Conservation (phyloP, 495 filamentous ascomycete genomes). For the Collariella sp. region DNA sequence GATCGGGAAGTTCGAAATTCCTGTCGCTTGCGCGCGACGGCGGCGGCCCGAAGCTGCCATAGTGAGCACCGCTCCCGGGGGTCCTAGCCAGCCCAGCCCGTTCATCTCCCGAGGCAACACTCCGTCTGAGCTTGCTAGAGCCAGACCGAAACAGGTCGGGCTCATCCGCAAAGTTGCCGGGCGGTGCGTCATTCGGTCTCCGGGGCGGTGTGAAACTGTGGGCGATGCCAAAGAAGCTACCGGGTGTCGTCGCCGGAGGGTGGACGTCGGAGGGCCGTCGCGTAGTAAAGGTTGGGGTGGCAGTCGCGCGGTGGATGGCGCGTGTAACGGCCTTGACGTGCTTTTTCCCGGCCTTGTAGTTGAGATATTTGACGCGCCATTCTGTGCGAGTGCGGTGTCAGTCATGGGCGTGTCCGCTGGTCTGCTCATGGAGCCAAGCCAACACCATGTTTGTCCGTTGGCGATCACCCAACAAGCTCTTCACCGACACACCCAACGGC, state of each 20-base stretch:
- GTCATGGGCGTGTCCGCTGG: neutral
- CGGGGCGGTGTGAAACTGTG: slow-evolving; percentile 13
- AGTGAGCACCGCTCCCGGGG: slow-evolving; percentile 36
- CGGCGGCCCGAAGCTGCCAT: slow-evolving; percentile 69
- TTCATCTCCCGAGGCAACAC: slow-evolving; percentile 18
- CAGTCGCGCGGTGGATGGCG: slow-evolving; percentile 56
- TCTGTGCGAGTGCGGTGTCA: slow-evolving; percentile 36
- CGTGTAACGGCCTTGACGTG: slow-evolving; percentile 72
- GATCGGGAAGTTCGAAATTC: slow-evolving; percentile 59
- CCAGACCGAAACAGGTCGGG: neutral
- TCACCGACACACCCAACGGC: neutral
- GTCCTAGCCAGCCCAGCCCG: slow-evolving; percentile 28
- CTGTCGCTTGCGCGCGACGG: slow-evolving; percentile 44
- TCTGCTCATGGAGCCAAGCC: neutral
- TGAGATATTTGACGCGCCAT: slow-evolving; percentile 85
- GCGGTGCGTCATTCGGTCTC: neutral
- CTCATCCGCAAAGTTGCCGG: neutral
- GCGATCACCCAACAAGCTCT: neutral
- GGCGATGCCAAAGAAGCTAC: slow-evolving; percentile 9
- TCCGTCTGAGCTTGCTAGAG: neutral
- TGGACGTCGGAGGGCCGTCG: slow-evolving; percentile 14
- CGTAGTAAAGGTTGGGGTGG: slow-evolving; percentile 37
- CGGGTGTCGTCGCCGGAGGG: slow-evolving; percentile 18
- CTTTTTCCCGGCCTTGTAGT: slow-evolving; percentile 92
- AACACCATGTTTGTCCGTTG: neutral